Evolutionary conservation across 768 basidiomycete genomes (phyloP), one percentile per base, ranked within the genome.

Genomic region (Candolleomyces efflorescens): DNA sequence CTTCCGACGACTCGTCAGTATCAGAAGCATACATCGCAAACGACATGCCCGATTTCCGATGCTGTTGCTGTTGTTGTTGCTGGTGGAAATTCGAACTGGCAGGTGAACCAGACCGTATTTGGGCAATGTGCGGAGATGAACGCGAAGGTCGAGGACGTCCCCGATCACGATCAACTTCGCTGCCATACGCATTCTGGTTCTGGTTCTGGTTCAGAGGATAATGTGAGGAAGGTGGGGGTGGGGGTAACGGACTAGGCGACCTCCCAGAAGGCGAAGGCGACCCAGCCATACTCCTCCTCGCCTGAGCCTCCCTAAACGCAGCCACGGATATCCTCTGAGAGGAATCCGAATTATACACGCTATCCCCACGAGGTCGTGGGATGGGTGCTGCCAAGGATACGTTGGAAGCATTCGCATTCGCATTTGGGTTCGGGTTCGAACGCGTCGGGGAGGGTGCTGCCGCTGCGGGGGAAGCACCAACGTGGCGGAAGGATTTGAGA

Each of bases 321-420:
- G 88, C 90, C 32, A 92, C 85, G 7, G 87, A 87, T 23, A 92
- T 91, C 54, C 88, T 81, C 60, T 89, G 89, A 1, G 85, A 84
- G 5, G 83, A 75, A 41, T 89, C 86, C 3, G 86, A 86, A 17
- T 44, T 48, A 20, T 80, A 78, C 59, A 76, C 63, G 68, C 86
- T 87, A 45, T 75, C 73, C 20, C 78, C 82, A 62, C 89, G 80
- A 15, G 83, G 81, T 1, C 86, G 80, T 18, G 79, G 73, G 11
- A 75, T 71, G 3, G 82, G 76, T 1, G 73, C 69, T n/a, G 68
- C 60, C 37, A 75, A 62, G 15, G 73, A 70, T 20, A 59, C 58
- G 60, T 68, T 69, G 10, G 70, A 71, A 22, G 64, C 54, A 24
- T 60, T 58, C 1, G 32, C 2, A 32, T 32, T 32, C n/a, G n/a